phyloP scores from a whole-genome alignment of 1,139 yeast genomes.

The Hyphopichia buzzinii region DNA sequence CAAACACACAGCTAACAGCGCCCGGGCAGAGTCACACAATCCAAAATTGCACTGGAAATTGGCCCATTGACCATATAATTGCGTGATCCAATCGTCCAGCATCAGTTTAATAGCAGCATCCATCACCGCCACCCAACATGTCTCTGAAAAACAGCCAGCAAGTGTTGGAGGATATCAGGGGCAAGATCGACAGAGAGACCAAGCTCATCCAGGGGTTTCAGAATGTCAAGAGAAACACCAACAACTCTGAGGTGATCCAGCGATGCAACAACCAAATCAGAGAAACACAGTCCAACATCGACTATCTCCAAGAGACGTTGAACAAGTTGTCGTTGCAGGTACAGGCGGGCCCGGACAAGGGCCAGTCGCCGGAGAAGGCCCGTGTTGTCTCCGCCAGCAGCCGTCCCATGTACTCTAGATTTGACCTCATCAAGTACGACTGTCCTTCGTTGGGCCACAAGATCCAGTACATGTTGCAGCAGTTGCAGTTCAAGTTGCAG shows the following conservation, averaged over 20 bases:
- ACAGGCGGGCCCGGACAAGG: conserved; percentile 6
- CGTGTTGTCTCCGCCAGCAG: conserved; percentile 8
- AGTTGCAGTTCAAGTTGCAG: conserved; percentile 85
- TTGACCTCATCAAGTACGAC: conserved; percentile 87
- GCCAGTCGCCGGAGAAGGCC: conserved; percentile 8
- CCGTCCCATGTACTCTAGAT: conserved; percentile 55
- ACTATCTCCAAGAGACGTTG: conserved; percentile 78
- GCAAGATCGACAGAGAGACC: conserved; percentile 83
- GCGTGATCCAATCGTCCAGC: too few species aligned
- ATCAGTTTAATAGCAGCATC: too few species aligned
- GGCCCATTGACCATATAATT: too few species aligned
- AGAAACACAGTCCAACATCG: conserved; percentile 89
- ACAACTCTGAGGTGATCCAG: conserved; percentile 79
- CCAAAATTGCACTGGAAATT: too few species aligned
- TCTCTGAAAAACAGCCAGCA: conserved; percentile 19
- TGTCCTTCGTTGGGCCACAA: conserved; percentile 95
- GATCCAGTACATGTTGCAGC: conserved; percentile 93
- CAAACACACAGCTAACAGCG: too few species aligned
- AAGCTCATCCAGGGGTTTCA: conserved; percentile 88
- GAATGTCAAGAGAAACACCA: conserved; percentile 71
- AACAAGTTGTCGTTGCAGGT: conserved; percentile 52
- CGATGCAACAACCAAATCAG: conserved; percentile 87
- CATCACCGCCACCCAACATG: conserved; percentile 5
- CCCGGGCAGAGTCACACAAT: too few species aligned
- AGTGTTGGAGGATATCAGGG: conserved; percentile 61